phyloP scores from a whole-genome alignment of 1,284 basidiomycete genomes.

The Hemileccinum hortonii region DNA sequence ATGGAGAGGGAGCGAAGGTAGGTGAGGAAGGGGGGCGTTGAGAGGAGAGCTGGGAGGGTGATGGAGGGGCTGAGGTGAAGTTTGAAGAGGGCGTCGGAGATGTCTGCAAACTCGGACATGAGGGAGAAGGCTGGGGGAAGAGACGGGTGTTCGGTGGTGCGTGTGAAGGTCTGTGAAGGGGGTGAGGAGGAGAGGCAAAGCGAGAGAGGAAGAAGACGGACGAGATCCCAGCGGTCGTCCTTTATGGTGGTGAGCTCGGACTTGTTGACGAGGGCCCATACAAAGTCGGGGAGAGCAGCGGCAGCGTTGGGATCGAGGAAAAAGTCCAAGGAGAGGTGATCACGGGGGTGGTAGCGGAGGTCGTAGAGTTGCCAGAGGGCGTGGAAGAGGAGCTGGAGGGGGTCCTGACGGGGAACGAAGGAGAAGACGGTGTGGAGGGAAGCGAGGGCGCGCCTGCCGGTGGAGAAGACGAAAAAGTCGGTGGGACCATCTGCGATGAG shows the following conservation, averaged over 20 bases:
- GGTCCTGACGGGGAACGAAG: slow-evolving; percentile 80
- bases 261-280: slow-evolving; percentile 84
- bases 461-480: slow-evolving; percentile 83
- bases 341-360: slow-evolving; percentile 67
- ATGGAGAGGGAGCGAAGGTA: slow-evolving; percentile 80
- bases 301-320: slow-evolving; percentile 58
- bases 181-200: slow-evolving; percentile 3
- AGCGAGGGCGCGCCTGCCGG: slow-evolving; percentile 74
- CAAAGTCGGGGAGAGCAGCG: slow-evolving; percentile 60
- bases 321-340: slow-evolving; percentile 75
- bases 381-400: slow-evolving; percentile 65
- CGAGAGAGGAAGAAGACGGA: slow-evolving; percentile 42
- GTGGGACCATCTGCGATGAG: slow-evolving; percentile 66
- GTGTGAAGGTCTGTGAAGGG: slow-evolving; percentile 67
- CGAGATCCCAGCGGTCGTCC: slow-evolving; percentile 81
- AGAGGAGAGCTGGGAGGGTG: slow-evolving; percentile 57
- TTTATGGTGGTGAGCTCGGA: slow-evolving; percentile 69
- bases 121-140: slow-evolving; percentile 63
- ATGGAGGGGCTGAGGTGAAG: slow-evolving; percentile 43
- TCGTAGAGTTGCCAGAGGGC: slow-evolving; percentile 65
- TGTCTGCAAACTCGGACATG: slow-evolving; percentile 82
- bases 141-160: slow-evolving; percentile 63
- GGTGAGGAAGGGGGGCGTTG: slow-evolving; percentile 63
- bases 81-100: slow-evolving; percentile 79
- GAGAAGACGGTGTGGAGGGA: slow-evolving; percentile 79